These are phyloP conservation scores for Aspergillus pseudoterreus DNA, from an alignment of 2,329 filamentous ascomycete genomes.

Conservation along the genomic window DNA sequence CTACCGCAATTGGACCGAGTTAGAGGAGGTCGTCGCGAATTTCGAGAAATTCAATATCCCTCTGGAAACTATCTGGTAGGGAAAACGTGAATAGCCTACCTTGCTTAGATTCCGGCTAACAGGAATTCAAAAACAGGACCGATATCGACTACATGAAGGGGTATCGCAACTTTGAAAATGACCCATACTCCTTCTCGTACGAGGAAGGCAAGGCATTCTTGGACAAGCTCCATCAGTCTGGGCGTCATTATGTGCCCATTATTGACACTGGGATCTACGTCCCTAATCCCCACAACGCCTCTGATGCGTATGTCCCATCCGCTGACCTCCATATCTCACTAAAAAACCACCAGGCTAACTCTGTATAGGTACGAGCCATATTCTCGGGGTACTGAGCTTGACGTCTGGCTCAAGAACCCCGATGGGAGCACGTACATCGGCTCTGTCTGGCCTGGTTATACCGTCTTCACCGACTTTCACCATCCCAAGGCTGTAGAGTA, in stretches of 20 bases:
- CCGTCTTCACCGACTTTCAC: constrained; percentile 76
- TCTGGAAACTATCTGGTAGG: constrained; percentile 41
- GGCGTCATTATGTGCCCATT: too few relatives aligned
- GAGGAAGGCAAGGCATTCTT: too few relatives aligned
- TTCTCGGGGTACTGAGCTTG: background rate
- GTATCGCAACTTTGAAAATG: constrained; percentile 36
- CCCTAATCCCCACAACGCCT: too few relatives aligned
- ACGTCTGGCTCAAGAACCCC: background rate
- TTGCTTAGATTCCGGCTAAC: too few relatives aligned
- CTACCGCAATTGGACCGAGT: constrained; percentile 48
- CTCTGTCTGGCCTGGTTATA: constrained; percentile 77
- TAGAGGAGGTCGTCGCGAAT: constrained; percentile 41
- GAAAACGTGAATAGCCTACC: too few relatives aligned
- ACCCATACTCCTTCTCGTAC: constrained; percentile 29
- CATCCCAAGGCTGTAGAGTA: constrained; percentile 60
- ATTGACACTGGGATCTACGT: too few relatives aligned
- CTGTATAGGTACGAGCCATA: constrained; percentile 28
- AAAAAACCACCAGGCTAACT: too few relatives aligned
- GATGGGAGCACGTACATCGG: constrained; percentile 37
- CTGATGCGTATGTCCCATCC: too few relatives aligned
- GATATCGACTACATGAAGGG: constrained; percentile 43
- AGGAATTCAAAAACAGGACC: constrained; percentile 14
- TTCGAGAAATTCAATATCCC: constrained; percentile 40
- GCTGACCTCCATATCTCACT: too few relatives aligned
- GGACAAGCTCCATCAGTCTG: too few relatives aligned